Conservation (phyloP, 2,329 filamentous ascomycete species). For the Arthrinium puccinioides region DNA sequence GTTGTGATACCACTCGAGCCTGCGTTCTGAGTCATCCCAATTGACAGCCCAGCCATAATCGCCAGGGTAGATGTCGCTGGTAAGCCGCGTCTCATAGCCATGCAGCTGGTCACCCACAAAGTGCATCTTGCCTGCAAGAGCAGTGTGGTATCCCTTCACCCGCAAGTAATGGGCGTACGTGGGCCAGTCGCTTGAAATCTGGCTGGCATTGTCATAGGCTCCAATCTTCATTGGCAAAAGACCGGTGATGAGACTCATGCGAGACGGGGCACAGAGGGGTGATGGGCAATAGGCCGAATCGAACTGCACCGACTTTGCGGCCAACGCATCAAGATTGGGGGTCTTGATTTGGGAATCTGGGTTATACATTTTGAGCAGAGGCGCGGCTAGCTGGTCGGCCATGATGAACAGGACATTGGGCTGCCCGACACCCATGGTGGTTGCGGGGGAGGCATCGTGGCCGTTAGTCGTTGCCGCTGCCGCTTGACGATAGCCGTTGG, state of each 20-base stretch:
- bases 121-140: slow-evolving; percentile 93
- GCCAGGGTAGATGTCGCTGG: slow-evolving; percentile 91
- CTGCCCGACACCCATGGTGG: slow-evolving; percentile 30
- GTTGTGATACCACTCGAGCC: slow-evolving; percentile 95
- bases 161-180: slow-evolving; percentile 92
- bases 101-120: slow-evolving; percentile 93
- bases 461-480: slow-evolving; percentile 15
- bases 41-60: slow-evolving; percentile 94
- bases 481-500: slow-evolving; percentile 13
- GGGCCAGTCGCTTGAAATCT: slow-evolving; percentile 75
- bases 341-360: slow-evolving; percentile 84
- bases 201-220: slow-evolving; percentile 84
- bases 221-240: slow-evolving; percentile 87
- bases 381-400: slow-evolving; percentile 91
- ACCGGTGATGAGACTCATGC: slow-evolving; percentile 91
- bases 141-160: slow-evolving; percentile 79
- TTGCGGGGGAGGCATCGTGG: slow-evolving; percentile 6
- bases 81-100: slow-evolving; percentile 85
- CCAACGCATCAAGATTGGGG: slow-evolving; percentile 78
- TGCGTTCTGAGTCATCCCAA: slow-evolving; percentile 82
- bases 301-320: slow-evolving; percentile 78
- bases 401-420: slow-evolving; percentile 91
- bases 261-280: slow-evolving; percentile 83
- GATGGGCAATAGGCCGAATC: slow-evolving; percentile 93
- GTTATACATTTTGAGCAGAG: slow-evolving; percentile 88